Conservation (phyloP, 2,329 filamentous ascomycete species). For the Thelonectria discophora region DNA sequence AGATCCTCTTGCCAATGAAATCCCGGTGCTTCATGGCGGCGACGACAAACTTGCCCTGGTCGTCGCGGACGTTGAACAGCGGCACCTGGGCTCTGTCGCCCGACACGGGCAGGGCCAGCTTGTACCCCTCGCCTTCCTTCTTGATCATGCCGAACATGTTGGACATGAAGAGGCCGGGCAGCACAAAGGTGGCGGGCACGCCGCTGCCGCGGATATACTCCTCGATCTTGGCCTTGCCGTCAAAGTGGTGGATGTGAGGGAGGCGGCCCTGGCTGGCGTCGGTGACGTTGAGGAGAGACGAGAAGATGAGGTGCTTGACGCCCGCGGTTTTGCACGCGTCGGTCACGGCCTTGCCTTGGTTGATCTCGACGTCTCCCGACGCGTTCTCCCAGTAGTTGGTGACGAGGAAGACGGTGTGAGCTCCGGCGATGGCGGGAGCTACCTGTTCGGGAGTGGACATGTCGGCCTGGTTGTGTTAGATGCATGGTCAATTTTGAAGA, state of each 20-base stretch:
- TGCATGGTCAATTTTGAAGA: neutral
- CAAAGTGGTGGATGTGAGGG: conserved; percentile 58
- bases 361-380: conserved; percentile 48
- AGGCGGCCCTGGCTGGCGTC: conserved; percentile 50
- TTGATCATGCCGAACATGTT: conserved; percentile 50
- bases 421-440: conserved; percentile 50
- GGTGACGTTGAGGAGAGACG: conserved; percentile 53
- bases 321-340: conserved; percentile 55
- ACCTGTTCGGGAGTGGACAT: conserved; percentile 49
- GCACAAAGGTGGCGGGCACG: conserved; percentile 61
- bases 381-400: conserved; percentile 51
- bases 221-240: conserved; percentile 65
- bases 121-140: conserved; percentile 45
- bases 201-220: conserved; percentile 61
- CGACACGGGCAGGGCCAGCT: conserved; percentile 42
- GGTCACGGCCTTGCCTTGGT: conserved; percentile 56
- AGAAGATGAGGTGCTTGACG: conserved; percentile 58
- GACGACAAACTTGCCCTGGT: conserved; percentile 53
- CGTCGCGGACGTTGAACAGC: conserved; percentile 48
- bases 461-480: conserved; percentile 47
- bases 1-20: conserved; percentile 45
- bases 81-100: conserved; percentile 48
- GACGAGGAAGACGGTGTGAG: conserved; percentile 55
- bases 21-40: conserved; percentile 45
- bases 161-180: conserved; percentile 64